Evolutionary conservation across 495 filamentous ascomycete species (phyloP), one percentile per base, ranked within the genome.

Genomic region (Neurospora discreta): DNA sequence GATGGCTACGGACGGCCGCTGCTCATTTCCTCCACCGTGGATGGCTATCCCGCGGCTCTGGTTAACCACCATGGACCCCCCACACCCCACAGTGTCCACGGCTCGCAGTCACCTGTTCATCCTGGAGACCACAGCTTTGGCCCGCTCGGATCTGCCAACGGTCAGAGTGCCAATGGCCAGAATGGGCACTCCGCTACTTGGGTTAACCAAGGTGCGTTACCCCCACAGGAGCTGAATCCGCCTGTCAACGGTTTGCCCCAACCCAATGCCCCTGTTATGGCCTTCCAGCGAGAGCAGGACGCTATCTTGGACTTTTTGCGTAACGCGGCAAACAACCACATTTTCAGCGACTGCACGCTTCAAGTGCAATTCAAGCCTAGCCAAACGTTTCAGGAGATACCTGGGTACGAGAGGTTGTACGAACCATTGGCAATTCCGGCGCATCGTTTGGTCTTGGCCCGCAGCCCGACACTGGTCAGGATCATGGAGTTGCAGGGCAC

Each of bases 51-150:
- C 4, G 78, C 82, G 40, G 69, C 74, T 52, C 72, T 75, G 39
- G 71, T 79, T 72, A 79, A 75, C 73, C 84, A 79, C 71, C 83
- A 83, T 69, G 82, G 81, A 0, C 82, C 85, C 7, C 81, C 83
- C 7, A 87, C 85, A 8, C 85, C 85, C 5, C 85, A 84, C 43
- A 87, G 85, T 72, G 85, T 86, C 46, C 85, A 87, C 20, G 86
- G 83, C 20, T 88, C 86, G 4, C 85, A 86, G 69, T 80, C 83
- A 26, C 87, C 85, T 1, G 77, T 74, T 5, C 80, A 79, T 33
- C 73, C 76, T 0, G 81, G 82, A 5, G 81, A 82, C 40, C 74
- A 74, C 58, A 75, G 68, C 52, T 71, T 80, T 43, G 75, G 60
- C 33, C 81, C 77, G 39, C 76, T 78, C 69, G 68, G 76, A n/a